phyloP scores from a whole-genome alignment of 2,329 filamentous ascomycete species.

The Coccinonectria pachysandricola region DNA sequence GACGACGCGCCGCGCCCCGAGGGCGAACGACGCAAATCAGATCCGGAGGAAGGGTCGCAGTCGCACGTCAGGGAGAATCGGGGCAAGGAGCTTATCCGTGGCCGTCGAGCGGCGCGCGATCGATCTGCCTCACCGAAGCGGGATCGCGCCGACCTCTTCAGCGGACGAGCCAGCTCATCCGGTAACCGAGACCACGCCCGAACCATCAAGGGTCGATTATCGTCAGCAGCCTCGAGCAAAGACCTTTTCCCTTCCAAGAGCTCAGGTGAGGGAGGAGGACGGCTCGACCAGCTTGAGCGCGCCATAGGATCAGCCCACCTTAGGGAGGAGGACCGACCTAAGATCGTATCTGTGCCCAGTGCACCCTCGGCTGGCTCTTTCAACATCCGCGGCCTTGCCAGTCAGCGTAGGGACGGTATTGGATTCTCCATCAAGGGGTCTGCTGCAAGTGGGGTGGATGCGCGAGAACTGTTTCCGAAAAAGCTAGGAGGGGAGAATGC shows the following conservation, averaged over 20 bases:
- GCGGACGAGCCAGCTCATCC: conserved; percentile 20
- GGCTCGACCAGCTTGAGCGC: conserved; percentile 29
- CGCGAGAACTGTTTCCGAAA: conserved; percentile 59
- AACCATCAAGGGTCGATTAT: conserved; percentile 24
- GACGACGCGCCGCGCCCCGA: conserved; percentile 49
- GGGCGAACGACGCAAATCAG: conserved; percentile 16
- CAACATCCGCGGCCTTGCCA: conserved; percentile 50
- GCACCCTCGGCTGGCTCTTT: conserved; percentile 35
- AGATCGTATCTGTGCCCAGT: conserved; percentile 45
- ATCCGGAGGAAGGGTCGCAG: conserved; percentile 17
- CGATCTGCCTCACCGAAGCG: conserved; percentile 44
- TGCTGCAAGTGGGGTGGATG: conserved; percentile 32
- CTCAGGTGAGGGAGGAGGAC: conserved; percentile 17
- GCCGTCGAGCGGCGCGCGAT: conserved; percentile 25
- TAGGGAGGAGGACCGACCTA: conserved; percentile 34
- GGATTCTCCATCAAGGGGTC: conserved; percentile 60
- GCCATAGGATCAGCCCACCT: conserved; percentile 29
- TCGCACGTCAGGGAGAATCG: conserved; percentile 30
- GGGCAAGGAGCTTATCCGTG: conserved; percentile 55
- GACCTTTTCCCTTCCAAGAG: conserved; percentile 31
- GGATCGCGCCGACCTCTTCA: conserved; percentile 30
- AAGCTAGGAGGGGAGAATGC: conserved; percentile 47
- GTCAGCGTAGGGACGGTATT: conserved; percentile 31
- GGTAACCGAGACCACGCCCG: conserved; percentile 25
- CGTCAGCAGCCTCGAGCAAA: conserved; percentile 21